Conservation (phyloP, 257 asterid genomes). For the Striga asiatica region DNA sequence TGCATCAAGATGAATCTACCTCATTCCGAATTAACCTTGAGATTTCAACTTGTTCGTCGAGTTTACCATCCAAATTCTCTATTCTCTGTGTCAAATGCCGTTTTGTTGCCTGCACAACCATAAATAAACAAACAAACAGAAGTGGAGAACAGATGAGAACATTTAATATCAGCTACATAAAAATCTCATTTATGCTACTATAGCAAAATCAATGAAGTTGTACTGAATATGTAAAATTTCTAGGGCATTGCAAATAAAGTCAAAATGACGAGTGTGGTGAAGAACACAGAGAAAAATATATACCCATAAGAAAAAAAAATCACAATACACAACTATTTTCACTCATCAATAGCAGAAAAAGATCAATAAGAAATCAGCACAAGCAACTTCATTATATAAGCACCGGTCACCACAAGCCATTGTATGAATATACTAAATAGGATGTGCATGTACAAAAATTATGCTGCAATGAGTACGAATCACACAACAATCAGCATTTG, state of each 20-base stretch:
- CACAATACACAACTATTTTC: neutral
- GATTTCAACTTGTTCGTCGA: slow-evolving; percentile 66
- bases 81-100: slow-evolving; percentile 74
- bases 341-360: neutral
- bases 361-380: neutral
- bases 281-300: neutral
- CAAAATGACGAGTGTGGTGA: neutral
- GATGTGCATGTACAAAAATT: neutral
- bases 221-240: neutral
- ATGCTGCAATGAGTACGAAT: neutral
- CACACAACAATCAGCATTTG: neutral
- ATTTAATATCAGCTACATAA: neutral
- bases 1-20: slow-evolving; percentile 20
- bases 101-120: slow-evolving; percentile 45
- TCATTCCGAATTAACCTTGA: slow-evolving; percentile 47
- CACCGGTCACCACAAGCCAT: neutral
- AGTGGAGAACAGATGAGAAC: neutral
- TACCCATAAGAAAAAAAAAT: neutral
- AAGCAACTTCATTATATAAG: neutral
- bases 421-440: neutral
- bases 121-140: neutral
- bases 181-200: neutral
- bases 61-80: slow-evolving; percentile 68
- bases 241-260: neutral
- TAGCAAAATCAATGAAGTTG: neutral